phyloP scores from a whole-genome alignment of 352 stramenopile species.

The Globisporangium parvum region DNA sequence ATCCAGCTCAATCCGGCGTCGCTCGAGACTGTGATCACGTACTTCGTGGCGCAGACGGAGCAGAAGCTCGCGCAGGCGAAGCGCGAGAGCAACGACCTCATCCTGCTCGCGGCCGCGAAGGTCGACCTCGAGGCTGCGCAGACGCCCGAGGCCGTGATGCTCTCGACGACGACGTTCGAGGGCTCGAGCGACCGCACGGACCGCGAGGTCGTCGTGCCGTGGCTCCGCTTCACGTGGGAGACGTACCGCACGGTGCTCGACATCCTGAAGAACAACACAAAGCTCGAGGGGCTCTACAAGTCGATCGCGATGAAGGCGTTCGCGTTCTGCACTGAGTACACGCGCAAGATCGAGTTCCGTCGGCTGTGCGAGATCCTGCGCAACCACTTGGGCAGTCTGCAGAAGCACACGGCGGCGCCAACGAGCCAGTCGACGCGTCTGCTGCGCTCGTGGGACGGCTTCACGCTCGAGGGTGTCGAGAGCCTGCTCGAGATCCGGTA shows the following conservation, averaged over 20 bases:
- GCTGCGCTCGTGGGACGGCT: conserved; percentile 95
- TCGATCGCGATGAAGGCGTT: conserved; percentile 74
- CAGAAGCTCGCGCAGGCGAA: conserved; percentile 85
- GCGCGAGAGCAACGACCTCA: conserved; percentile 83
- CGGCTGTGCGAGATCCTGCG: conserved; percentile 96
- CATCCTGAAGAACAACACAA: conserved; percentile 96
- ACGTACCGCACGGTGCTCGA: conserved; percentile 97
- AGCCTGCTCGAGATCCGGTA: conserved; percentile 96
- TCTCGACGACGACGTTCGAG: conserved; percentile 96
- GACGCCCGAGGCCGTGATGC: conserved; percentile 93
- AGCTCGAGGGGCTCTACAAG: conserved; percentile 83
- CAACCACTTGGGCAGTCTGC: conserved; percentile 93
- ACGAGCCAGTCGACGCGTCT: conserved; percentile 72
- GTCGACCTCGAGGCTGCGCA: conserved; percentile 91
- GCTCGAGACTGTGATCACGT: conserved; percentile 92
- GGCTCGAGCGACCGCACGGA: conserved; percentile 93
- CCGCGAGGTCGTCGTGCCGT: conserved; percentile 90
- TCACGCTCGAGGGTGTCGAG: conserved; percentile 93
- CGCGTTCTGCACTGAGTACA: conserved; percentile 83
- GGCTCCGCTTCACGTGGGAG: conserved; percentile 97
- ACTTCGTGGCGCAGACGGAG: conserved; percentile 89
- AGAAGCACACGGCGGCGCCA: conserved; percentile 85
- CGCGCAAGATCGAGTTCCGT: conserved; percentile 94
- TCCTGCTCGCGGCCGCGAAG: conserved; percentile 70
- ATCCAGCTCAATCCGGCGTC: conserved; percentile 93